Evolutionary conservation across 441 rosid species (phyloP), one percentile per base, ranked within the genome.

Genomic region (Lagerstroemia fauriei): DNA sequence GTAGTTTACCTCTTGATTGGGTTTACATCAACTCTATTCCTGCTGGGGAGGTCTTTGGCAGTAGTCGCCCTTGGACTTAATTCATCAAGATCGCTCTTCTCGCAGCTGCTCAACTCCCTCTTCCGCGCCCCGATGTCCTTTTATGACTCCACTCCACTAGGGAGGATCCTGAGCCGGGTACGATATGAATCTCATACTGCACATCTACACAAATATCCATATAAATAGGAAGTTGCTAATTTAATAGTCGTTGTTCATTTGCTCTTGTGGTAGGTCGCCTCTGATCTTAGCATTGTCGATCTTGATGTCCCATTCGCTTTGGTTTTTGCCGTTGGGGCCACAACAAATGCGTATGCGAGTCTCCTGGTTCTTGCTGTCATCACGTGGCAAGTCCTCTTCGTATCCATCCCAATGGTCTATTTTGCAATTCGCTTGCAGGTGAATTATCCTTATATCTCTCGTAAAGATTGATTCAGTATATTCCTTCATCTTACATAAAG

Each of bases 151-250:
- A 97, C 98, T 0, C 99, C 98, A 68, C 91, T 97, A 25, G 99
- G 99, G 85, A 87, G 99, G 87, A 92, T 97, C 82, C 98, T 97
- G 66, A 92, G 98, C 82, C 91, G 99, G 87, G 99, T 97, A 90
- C 63, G 86, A 50, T 27, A 27, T 69, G 18, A 16, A 75, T 56
- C 41, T 50, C 61, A 3, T 24, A 32, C 41, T 27, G 38, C 53
- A n/a, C 17, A 51, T 50, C 22, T 47, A 14, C 63, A 24, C 27
- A 47, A 75, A 29, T n/a, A 75, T 20, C 18, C 53, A 51, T 25
- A 27, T 9, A 14, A 75, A 16, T 8, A 8, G 18, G 22, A 27
- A n/a, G 38, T 8, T 18, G 59, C 25, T 72, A 44, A 74, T 4
- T 66, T 7, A 59, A 27, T 25, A 61, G 22, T 80, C 34, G 16